Conservation (phyloP, 2,329 filamentous ascomycete genomes). For the Hirsutella thompsonii region DNA sequence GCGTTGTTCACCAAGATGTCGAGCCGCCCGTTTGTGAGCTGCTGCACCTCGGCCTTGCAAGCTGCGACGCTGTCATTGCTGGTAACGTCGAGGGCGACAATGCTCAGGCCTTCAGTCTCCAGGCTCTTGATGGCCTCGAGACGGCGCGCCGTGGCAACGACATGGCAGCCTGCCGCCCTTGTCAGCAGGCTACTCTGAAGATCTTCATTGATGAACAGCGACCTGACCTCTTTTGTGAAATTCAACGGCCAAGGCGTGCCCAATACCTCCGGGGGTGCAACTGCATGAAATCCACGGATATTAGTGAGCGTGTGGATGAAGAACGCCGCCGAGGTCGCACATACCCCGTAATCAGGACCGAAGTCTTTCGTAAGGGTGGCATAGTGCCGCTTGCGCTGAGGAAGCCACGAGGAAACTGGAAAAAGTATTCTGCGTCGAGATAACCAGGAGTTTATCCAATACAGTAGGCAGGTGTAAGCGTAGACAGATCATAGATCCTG, state of each 20-base stretch:
- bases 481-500: no score
- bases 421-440: no score
- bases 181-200: no score
- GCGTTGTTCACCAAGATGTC: slow-evolving; percentile 51
- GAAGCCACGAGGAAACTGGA: no score
- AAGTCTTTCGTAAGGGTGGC: slow-evolving; percentile 19
- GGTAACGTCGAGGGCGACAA: slow-evolving; percentile 40
- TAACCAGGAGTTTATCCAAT: no score
- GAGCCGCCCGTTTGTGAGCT: slow-evolving; percentile 37
- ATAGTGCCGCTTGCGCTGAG: slow-evolving; percentile 5
- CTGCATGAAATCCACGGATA: slow-evolving; percentile 22
- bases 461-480: no score
- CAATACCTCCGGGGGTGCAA: slow-evolving; percentile 47
- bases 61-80: slow-evolving; percentile 33
- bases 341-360: slow-evolving; percentile 37
- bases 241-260: slow-evolving; percentile 37
- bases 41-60: slow-evolving; percentile 31
- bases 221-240: slow-evolving; percentile 42
- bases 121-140: slow-evolving; percentile 32
- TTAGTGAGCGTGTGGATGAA: not conserved
- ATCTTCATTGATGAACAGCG: no score
- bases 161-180: slow-evolving; percentile 25
- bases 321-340: slow-evolving; percentile 3
- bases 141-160: slow-evolving; percentile 44
- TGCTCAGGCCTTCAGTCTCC: slow-evolving; percentile 31